Conservation (phyloP, 2,329 filamentous ascomycete genomes). For the Aplosporella prunicola region DNA sequence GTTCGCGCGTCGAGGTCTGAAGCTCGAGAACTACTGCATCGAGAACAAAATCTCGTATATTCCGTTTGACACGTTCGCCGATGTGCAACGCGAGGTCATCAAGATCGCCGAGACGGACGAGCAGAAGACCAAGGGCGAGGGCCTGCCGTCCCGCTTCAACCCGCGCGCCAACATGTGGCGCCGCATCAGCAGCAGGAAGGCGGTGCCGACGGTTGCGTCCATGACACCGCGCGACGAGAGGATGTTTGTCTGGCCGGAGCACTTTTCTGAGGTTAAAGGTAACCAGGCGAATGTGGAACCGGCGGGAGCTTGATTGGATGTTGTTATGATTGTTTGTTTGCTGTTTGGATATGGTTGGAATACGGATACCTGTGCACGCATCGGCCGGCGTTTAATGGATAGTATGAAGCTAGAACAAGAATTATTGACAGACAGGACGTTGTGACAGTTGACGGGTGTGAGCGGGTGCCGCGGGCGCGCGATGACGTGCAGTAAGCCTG, state of each 20-base stretch:
- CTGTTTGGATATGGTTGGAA: constrained; percentile 1
- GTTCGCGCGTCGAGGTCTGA: constrained; percentile 55
- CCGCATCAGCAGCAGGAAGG: constrained; percentile 48
- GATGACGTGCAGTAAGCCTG: constrained; percentile 9
- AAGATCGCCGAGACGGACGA: constrained; percentile 51
- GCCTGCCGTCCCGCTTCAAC: constrained; percentile 54
- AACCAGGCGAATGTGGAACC: neutral
- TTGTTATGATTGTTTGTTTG: neutral
- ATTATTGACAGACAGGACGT: too few species aligned
- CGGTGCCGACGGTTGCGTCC: constrained; percentile 42
- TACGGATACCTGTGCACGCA: too few species aligned
- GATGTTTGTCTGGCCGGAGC: constrained; percentile 54
- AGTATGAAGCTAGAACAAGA: too few species aligned
- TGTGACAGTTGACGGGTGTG: too few species aligned
- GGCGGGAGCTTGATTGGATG: neutral
- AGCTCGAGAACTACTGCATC: constrained; percentile 56
- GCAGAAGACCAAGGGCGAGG: constrained; percentile 50
- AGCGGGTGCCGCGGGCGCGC: constrained; percentile 2
- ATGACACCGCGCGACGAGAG: constrained; percentile 51
- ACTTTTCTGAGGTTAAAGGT: constrained; percentile 30
- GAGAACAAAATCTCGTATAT: constrained; percentile 53
- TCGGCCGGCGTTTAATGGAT: too few species aligned
- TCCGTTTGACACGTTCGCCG: constrained; percentile 56
- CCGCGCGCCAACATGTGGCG: constrained; percentile 61
- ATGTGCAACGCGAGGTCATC: constrained; percentile 53